Evolutionary conservation across 208 protist species (phyloP).

Genomic region (Leishmania tropica): DNA sequence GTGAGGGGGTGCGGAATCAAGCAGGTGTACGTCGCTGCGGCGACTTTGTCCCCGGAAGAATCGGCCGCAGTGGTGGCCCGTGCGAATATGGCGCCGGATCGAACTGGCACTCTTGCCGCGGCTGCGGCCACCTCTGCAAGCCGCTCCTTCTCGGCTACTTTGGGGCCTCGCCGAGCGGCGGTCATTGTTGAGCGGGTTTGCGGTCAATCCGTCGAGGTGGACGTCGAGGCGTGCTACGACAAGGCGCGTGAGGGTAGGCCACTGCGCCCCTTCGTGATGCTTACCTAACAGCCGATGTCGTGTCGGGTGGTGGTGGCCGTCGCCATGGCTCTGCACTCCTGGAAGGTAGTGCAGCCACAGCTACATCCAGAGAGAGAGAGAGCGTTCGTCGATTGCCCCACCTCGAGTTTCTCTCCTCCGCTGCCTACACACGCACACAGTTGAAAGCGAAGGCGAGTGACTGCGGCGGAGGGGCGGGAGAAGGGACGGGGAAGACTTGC

Average conservation of each 20-base stretch:
- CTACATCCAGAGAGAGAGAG: not conserved
- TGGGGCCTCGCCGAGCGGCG: constrained; percentile 3
- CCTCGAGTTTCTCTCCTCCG: not conserved
- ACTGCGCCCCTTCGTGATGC: constrained; percentile 21
- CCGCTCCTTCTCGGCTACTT: not conserved
- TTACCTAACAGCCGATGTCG: constrained; percentile 4
- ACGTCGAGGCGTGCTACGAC: constrained; percentile 48
- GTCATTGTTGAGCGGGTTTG: constrained; percentile 49
- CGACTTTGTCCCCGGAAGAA: not conserved
- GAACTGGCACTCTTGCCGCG: not conserved
- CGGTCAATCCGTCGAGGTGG: constrained; percentile 35
- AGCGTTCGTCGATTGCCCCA: not conserved
- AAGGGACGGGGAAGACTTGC: not conserved
- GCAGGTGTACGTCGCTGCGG: constrained; percentile 47
- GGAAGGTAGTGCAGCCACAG: not conserved
- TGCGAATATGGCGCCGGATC: not conserved
- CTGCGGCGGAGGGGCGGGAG: not conserved
- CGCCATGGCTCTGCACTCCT: not conserved
- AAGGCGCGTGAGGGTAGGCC: constrained; percentile 11
- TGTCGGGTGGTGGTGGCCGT: not conserved
- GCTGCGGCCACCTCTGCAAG: not conserved
- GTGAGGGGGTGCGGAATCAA: constrained; percentile 64
- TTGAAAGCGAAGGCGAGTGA: not conserved
- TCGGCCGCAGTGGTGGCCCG: not conserved
- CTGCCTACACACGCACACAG: not conserved